Evolutionary conservation across 73 alveolate species (phyloP).

Genomic region (Paramecium octaurelia): DNA sequence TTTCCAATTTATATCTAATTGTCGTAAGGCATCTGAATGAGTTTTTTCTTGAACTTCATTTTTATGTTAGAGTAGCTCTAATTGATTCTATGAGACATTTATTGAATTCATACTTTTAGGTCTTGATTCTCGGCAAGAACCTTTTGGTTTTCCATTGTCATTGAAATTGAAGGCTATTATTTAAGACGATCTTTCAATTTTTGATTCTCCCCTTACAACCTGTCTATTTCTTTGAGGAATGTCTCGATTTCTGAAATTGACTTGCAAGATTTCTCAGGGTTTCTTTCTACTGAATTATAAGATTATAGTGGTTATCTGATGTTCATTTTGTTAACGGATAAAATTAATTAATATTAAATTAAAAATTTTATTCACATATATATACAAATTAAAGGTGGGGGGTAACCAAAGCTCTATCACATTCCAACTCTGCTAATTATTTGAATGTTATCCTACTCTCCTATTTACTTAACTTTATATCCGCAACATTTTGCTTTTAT

Average conservation of each 20-base stretch:
- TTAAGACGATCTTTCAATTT: background rate
- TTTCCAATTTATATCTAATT: constrained; percentile 24
- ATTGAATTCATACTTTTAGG: background rate
- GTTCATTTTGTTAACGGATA: background rate
- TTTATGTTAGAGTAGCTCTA: background rate
- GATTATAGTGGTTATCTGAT: background rate
- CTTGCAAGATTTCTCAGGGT: background rate
- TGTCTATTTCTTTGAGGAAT: background rate
- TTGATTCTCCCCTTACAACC: background rate
- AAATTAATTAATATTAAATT: background rate
- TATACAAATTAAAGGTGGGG: background rate
- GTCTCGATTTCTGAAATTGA: background rate
- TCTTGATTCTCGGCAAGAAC: background rate
- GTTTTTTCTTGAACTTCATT: background rate
- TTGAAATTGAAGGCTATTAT: background rate
- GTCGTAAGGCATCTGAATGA: background rate
- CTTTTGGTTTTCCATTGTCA: background rate
- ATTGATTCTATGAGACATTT: background rate
- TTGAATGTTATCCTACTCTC: background rate
- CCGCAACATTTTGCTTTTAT: background rate
- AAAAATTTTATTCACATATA: background rate
- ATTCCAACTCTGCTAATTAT: background rate
- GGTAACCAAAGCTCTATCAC: background rate
- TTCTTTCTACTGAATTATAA: background rate
- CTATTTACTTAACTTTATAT: background rate